Conservation (phyloP, 2,329 filamentous ascomycete species). For the Fusarium domesticum region DNA sequence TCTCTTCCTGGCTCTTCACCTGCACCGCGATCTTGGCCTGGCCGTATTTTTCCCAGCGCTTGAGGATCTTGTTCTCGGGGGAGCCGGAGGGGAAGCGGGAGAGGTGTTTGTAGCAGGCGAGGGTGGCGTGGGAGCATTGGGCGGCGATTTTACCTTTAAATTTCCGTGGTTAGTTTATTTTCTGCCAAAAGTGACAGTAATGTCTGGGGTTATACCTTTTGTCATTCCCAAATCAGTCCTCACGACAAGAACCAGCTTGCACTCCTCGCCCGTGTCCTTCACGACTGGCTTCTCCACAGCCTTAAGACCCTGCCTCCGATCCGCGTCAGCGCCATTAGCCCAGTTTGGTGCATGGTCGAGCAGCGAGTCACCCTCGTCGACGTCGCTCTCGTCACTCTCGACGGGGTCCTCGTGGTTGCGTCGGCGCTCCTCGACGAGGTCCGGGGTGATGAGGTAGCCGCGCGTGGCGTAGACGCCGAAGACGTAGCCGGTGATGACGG, state of each 20-base stretch:
- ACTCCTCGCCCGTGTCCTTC: conserved; percentile 64
- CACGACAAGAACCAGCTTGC: conserved; percentile 90
- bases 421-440: conserved; percentile 55
- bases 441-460: conserved; percentile 57
- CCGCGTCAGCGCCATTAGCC: conserved; percentile 59
- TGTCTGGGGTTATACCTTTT: conserved; percentile 62
- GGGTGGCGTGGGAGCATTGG: conserved; percentile 91
- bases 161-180: not conserved
- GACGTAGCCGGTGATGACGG: conserved; percentile 74
- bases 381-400: conserved; percentile 67
- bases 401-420: conserved; percentile 57
- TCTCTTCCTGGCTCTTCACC: conserved; percentile 79
- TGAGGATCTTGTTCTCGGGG: conserved; percentile 61
- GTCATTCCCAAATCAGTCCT: conserved; percentile 95
- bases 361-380: conserved; percentile 57
- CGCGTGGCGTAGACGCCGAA: conserved; percentile 71
- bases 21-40: conserved; percentile 95
- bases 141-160: conserved; percentile 87
- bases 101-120: conserved; percentile 93
- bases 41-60: conserved; percentile 79
- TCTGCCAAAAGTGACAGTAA: not conserved
- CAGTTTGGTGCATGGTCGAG: conserved; percentile 68
- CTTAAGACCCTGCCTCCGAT: conserved; percentile 54
- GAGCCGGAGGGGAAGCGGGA: conserved; percentile 53
- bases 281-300: conserved; percentile 36